Evolutionary conservation across 495 filamentous ascomycete genomes (phyloP).

Genomic region (Echria macrotheca): DNA sequence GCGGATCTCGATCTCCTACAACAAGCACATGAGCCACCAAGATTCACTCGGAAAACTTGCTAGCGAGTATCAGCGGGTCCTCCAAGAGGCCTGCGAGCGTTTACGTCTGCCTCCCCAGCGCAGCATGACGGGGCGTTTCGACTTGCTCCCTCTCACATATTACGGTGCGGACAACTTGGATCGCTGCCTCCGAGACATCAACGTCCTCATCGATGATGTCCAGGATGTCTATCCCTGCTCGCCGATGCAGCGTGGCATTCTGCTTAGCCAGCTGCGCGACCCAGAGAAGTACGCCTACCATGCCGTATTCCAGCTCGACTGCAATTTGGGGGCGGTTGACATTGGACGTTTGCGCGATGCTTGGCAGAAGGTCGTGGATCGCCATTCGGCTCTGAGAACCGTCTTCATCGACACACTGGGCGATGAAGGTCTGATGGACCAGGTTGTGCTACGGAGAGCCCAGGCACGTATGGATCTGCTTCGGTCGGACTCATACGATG

Average conservation of each 20-base stretch:
- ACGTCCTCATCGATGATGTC: constrained; percentile 26
- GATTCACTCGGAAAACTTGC: constrained; percentile 37
- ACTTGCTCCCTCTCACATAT: constrained; percentile 50
- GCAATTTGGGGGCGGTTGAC: neutral
- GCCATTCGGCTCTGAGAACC: constrained; percentile 35
- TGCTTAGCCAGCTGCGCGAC: constrained; percentile 46
- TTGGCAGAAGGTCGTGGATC: constrained; percentile 19
- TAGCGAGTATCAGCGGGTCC: constrained; percentile 35
- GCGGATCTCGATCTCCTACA: constrained; percentile 52
- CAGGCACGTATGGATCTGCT: constrained; percentile 34
- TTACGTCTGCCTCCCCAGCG: too few relatives aligned
- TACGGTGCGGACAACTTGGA: constrained; percentile 39
- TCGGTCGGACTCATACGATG: constrained; percentile 38
- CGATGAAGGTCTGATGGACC: constrained; percentile 21
- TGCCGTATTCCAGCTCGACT: constrained; percentile 43
- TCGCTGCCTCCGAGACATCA: constrained; percentile 35
- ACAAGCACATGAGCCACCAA: constrained; percentile 51
- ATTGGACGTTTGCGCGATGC: constrained; percentile 7
- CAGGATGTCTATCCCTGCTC: constrained; percentile 43
- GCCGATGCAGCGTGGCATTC: constrained; percentile 35
- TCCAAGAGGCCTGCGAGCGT: constrained; percentile 29
- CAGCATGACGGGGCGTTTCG: constrained; percentile 51
- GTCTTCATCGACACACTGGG: constrained; percentile 32
- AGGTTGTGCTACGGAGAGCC: constrained; percentile 18
- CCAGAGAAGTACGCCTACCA: constrained; percentile 49